Evolutionary conservation across 1,284 basidiomycete species (phyloP).

Genomic region (Pisolithus thermaeus): DNA sequence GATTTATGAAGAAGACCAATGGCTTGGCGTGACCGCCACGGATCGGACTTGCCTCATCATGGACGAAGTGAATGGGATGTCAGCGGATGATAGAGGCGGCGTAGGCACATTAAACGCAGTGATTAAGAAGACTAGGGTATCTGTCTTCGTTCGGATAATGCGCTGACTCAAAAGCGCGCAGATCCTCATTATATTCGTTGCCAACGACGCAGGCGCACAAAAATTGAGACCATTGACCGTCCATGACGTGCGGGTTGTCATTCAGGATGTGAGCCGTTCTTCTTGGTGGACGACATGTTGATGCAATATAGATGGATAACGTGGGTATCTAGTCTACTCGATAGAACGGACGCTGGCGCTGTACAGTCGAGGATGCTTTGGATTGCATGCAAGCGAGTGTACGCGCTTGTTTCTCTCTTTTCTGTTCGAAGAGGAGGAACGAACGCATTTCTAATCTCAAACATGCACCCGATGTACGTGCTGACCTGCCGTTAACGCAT

Average conservation of each 20-base stretch:
- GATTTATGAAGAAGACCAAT: conserved; percentile 50
- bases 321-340: conserved; percentile 6
- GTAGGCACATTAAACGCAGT: conserved; percentile 89
- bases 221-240: conserved; percentile 86
- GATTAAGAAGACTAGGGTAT: conserved; percentile 90
- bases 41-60: conserved; percentile 89
- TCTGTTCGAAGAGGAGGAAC: no score
- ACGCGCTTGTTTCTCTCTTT: background rate
- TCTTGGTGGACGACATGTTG: background rate
- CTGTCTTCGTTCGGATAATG: background rate
- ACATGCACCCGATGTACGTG: no score
- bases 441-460: no score
- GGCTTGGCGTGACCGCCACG: conserved; percentile 66
- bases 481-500: background rate
- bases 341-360: conserved; percentile 67
- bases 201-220: conserved; percentile 81
- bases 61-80: conserved; percentile 99
- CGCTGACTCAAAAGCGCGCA: conserved; percentile 24
- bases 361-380: conserved; percentile 84
- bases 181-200: conserved; percentile 98
- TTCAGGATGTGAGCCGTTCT: conserved; percentile 62
- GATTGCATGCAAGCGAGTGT: conserved; percentile 78
- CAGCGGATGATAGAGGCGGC: conserved; percentile 93
- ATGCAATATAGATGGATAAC: background rate
- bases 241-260: conserved; percentile 69